A percentile compares a stretch with the other conserved stretches of the same genome.
Evolutionary conservation across 306 rosid species (phyloP).

Genomic region (Carpinus fangiana): DNA sequence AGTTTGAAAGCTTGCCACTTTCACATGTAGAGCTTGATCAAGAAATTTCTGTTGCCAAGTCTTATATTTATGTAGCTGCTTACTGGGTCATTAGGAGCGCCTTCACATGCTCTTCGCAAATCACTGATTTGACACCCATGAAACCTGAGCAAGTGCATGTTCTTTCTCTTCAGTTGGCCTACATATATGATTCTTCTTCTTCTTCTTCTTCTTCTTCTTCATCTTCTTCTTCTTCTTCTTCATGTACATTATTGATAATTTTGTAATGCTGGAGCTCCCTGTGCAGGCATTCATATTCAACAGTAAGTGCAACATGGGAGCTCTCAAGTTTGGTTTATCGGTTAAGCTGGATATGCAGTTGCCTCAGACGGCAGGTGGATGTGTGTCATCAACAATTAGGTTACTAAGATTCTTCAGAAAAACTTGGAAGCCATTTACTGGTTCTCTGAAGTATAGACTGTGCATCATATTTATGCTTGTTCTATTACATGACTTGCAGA

Average conservation of each 20-base stretch:
- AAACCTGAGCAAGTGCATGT: conserved; percentile 71
- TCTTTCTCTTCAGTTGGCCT: conserved; percentile 44
- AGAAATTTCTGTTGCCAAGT: conserved; percentile 26
- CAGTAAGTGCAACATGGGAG: conserved; percentile 44
- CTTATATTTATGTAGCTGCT: conserved; percentile 42
- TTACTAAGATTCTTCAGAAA: conserved; percentile 2
- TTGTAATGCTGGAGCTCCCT: not conserved
- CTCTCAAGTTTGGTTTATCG: conserved; percentile 35
- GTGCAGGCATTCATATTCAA: conserved; percentile 38
- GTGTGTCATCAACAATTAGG: conserved; percentile 34
- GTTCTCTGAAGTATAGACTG: not conserved
- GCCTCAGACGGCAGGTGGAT: conserved; percentile 38
- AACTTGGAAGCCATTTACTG: not conserved
- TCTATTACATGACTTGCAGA: conserved; percentile 40
- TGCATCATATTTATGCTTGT: conserved; percentile 11
- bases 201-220: not conserved
- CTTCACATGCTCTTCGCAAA: conserved; percentile 51
- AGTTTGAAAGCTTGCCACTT: conserved; percentile 49
- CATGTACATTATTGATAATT: not conserved
- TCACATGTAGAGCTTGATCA: conserved; percentile 30
- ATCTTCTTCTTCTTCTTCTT: not conserved
- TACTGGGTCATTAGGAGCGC: conserved; percentile 64
- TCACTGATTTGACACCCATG: conserved; percentile 37
- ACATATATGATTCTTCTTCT: not conserved
- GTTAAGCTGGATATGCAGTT: conserved; percentile 22